Evolutionary conservation across 2,329 filamentous ascomycete genomes (phyloP), one percentile per base, ranked within the genome.

Genomic region (Dryadomyces quercivorus): DNA sequence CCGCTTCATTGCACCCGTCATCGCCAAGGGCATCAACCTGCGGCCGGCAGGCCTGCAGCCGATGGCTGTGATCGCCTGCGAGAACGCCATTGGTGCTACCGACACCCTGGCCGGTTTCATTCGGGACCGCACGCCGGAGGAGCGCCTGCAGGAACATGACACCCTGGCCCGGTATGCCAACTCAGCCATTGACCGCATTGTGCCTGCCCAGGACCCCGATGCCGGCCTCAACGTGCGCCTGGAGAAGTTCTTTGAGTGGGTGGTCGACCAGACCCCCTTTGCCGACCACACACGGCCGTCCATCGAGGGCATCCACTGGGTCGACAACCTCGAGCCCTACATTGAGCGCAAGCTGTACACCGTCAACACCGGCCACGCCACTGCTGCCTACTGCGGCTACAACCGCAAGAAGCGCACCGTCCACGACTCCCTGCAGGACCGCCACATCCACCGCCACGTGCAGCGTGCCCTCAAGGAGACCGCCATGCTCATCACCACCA

Each of bases 291-390:
- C 77, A 53, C 78, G 81, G 62, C 91, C 90, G 6, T 72, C 80
- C 18, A 92, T 98, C 65, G 71, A 93, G 61, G 92, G 91, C 57
- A 85, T 97, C 67, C 87, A 95, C 74, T 96, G 88, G 82, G 93
- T 97, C 57, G 83, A 89, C 60, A 79, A 97, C 72, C 82, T 98
- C 34, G 80, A 84, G 66, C 93, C 93, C 56, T 98, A 92, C 75
- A 97, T 98, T 65, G 93, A 98, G 82, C 91, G 93, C 71, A 98
- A 98, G 81, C 84, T 98, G 60, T 98, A 91, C 78, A 98, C 93
- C 21, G 92, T 98, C 79, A 98, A 98, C 81, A 98, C 93, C 21
- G 87, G 90, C 55, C 93, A 98, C 68, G 93, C 93, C 57, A 95
- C 92, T 8, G 91, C 91, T 20, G 92, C 93, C 57, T 97, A 97